Base-by-base conservation (phyloP, 2,329 filamentous ascomycete genomes). In the Lecanoromycetidae sp. region DNA sequence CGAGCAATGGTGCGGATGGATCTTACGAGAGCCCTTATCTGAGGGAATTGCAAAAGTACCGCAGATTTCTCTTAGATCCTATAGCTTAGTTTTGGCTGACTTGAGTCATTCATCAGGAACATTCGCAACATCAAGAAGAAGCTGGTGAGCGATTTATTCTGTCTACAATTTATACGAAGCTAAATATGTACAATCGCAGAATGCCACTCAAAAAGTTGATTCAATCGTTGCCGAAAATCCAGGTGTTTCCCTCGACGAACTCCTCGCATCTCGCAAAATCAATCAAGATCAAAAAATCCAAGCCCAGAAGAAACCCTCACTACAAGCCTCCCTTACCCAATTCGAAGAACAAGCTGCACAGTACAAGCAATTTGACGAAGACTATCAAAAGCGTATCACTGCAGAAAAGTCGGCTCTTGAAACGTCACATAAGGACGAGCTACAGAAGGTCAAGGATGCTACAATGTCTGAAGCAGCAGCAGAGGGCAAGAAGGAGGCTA, bases 91-190 rank as follows among this genome's bases (percentile, higher is more conserved):
- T 23, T 19, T 32, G 7, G 15, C 35, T 27, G 8, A 34, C 12
- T 25, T 29, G 20, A 30, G 3, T 9, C 26, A 9, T 52, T 55
- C 8, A 50, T 36, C 51, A 94, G 87, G 74, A 87, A 79, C 66
- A 84, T 95, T 58, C 87, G 90, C 61, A 94, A 91, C 66, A 71
- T 91, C 60, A 84, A 80, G 72, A 96, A 95, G 77, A 95, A 95
- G 70, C 80, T 96, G 59, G 86, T 94, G 68, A 70, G 84, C 71
- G 29, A 34, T 33, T 13, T 36, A 40, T 25, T 19, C 29, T 26
- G 15, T 38, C 49, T 13, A 22, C 34, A 17, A 35, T 38, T 26
- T 23, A 30, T n/a, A 37, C 4, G 5, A 9, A 1, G 10, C 29
- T 13, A 29, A 27, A 15, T 55, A 50, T 46, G 23, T 33, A 50